Evolutionary conservation across 2,329 filamentous ascomycete genomes (phyloP).

Genomic region (Aspergillus sp.): DNA sequence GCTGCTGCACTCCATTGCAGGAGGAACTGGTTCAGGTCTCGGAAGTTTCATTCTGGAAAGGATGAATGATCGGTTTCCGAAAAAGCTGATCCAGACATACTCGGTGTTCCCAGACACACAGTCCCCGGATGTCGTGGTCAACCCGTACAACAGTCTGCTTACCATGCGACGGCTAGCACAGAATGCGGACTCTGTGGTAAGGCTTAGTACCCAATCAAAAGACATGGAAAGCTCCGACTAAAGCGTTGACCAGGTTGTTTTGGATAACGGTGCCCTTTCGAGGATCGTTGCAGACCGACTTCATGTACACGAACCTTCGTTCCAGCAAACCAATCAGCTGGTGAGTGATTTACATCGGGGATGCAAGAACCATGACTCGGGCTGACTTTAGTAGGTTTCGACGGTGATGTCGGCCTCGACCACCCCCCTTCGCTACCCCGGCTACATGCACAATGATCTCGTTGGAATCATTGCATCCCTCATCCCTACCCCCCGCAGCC

Average conservation of each 20-base stretch:
- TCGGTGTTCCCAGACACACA: conserved; percentile 96
- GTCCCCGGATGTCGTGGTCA: conserved; percentile 87
- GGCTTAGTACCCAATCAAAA: conserved; percentile 12
- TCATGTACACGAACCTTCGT: conserved; percentile 91
- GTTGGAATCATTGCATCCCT: conserved; percentile 94
- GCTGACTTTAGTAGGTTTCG: conserved; percentile 55
- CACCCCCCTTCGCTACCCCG: conserved; percentile 91
- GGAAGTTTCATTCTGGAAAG: conserved; percentile 92
- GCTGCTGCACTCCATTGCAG: conserved; percentile 96
- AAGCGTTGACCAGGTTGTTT: conserved; percentile 57
- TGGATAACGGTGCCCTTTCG: conserved; percentile 91
- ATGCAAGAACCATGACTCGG: conserved; percentile 5
- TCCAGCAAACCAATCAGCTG: conserved; percentile 95
- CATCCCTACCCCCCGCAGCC: conserved; percentile 92
- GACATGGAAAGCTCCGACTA: conserved; percentile 11
- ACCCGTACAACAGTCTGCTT: conserved; percentile 95
- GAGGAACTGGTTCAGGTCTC: conserved; percentile 91
- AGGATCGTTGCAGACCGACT: conserved; percentile 91
- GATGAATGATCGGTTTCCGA: conserved; percentile 95
- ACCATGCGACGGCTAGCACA: conserved; percentile 87
- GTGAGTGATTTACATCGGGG: conserved; percentile 41
- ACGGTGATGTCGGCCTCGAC: conserved; percentile 99
- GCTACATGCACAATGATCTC: conserved; percentile 99
- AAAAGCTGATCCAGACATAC: conserved; percentile 98
- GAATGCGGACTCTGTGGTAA: conserved; percentile 89